These are phyloP conservation scores for Mycena epipterygia DNA, from an alignment of 768 basidiomycete species.

Conservation along the genomic window DNA sequence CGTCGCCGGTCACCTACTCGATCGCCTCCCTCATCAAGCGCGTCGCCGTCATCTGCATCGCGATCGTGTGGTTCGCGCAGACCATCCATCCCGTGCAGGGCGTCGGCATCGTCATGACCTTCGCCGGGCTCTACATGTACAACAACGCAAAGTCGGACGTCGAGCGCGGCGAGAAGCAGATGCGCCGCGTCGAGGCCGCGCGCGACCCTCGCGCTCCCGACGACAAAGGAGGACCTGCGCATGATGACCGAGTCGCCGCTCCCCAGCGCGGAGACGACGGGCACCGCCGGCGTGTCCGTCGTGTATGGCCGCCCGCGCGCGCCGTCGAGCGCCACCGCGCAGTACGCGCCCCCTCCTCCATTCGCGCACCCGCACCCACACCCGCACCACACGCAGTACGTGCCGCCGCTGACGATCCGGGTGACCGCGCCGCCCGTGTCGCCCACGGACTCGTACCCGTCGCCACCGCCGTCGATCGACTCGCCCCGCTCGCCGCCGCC, in stretches of 20 bases:
- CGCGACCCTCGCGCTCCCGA: conserved; percentile 78
- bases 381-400: background rate
- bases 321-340: conserved; percentile 38
- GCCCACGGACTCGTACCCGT: conserved; percentile 57
- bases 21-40: conserved; percentile 99
- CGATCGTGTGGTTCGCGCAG: conserved; percentile 97
- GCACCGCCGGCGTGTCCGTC: conserved; percentile 51
- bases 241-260: conserved; percentile 61
- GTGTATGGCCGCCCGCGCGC: conserved; percentile 54
- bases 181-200: conserved; percentile 81
- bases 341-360: background rate
- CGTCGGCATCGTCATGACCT: conserved; percentile 92
- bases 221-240: conserved; percentile 70
- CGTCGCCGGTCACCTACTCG: conserved; percentile 98
- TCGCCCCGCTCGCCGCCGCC: conserved; percentile 47
- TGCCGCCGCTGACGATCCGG: conserved; percentile 30
- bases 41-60: conserved; percentile 97
- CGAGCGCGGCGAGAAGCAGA: conserved; percentile 91
- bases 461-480: conserved; percentile 61
- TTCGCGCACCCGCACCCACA: conserved; percentile 1
- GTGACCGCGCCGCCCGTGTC: conserved; percentile 30
- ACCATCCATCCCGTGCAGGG: conserved; percentile 86
- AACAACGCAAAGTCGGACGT: conserved; percentile 95
- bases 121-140: conserved; percentile 94
- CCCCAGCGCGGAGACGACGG: conserved; percentile 48